A percentile compares a stretch with the other conserved stretches of the same genome.
phyloP scores from a whole-genome alignment of 129 eudicot species.

The Ambrosia trifida region DNA sequence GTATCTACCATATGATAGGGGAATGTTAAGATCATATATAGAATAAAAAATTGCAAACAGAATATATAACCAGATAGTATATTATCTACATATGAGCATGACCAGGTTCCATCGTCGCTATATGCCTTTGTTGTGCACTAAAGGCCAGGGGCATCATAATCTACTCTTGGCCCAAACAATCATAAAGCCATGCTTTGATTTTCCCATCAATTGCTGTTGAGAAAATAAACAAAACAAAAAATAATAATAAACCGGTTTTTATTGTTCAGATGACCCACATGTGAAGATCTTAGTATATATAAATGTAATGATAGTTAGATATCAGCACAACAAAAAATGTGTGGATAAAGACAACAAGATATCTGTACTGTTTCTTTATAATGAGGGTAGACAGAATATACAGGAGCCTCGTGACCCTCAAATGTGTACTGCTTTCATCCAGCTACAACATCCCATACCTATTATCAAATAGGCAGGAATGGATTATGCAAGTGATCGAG shows the following conservation, averaged over 20 bases:
- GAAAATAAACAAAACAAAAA: conserved; percentile 63
- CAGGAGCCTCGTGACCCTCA: conserved; percentile 97
- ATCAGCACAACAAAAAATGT: not conserved
- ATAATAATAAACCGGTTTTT: not conserved
- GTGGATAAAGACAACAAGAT: not conserved
- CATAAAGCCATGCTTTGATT: conserved; percentile 88
- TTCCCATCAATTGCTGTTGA: conserved; percentile 83
- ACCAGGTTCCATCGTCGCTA: conserved; percentile 84
- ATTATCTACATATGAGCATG: conserved; percentile 13
- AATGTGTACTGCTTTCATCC: conserved; percentile 67
- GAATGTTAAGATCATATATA: not conserved
- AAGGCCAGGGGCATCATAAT: conserved; percentile 88
- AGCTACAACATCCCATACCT: conserved; percentile 93
- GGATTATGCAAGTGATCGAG: conserved; percentile 10
- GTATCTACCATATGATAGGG: not conserved
- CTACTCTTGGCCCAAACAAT: conserved; percentile 77
- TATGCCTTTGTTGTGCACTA: conserved; percentile 88
- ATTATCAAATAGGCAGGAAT: conserved; percentile 19
- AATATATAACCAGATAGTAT: not conserved
- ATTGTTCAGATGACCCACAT: not conserved
- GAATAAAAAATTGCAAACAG: not conserved
- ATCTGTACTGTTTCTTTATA: conserved; percentile 76
- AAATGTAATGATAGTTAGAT: not conserved
- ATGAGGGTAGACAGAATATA: conserved; percentile 82
- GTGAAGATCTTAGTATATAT: not conserved